Percentiles rank a stretch among this genome's conserved stretches.
Evolutionary conservation across 495 filamentous ascomycete species (phyloP).

Genomic region (Sporormia fimetaria): DNA sequence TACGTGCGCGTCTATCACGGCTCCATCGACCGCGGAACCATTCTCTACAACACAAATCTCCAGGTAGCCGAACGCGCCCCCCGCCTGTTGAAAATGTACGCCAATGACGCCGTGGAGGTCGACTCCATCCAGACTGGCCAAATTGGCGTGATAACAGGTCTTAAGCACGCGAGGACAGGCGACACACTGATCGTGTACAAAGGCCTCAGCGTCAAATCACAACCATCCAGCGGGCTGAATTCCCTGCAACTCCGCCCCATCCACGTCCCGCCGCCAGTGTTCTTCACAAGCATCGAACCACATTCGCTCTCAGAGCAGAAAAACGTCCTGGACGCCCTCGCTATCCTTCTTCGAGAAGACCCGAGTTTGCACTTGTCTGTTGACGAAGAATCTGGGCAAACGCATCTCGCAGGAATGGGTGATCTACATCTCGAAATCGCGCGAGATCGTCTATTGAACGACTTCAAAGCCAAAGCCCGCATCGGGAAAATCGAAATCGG

Average conservation of each 20-base stretch:
- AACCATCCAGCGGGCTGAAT: slow-evolving; percentile 56
- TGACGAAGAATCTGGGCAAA: slow-evolving; percentile 88
- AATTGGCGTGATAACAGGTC: slow-evolving; percentile 88
- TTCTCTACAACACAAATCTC: slow-evolving; percentile 81
- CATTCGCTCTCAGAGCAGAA: slow-evolving; percentile 68
- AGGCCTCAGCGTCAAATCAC: slow-evolving; percentile 45
- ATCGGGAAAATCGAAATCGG: slow-evolving; percentile 95
- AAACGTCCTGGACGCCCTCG: slow-evolving; percentile 60
- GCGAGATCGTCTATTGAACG: slow-evolving; percentile 70
- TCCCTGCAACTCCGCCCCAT: slow-evolving; percentile 79
- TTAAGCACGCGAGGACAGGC: slow-evolving; percentile 83
- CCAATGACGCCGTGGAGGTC: slow-evolving; percentile 75
- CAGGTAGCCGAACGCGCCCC: slow-evolving; percentile 70
- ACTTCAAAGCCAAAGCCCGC: slow-evolving; percentile 77
- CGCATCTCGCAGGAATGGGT: slow-evolving; percentile 90
- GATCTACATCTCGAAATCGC: slow-evolving; percentile 97
- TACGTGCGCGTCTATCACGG: slow-evolving; percentile 92
- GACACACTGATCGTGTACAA: slow-evolving; percentile 77
- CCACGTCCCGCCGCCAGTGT: slow-evolving; percentile 83
- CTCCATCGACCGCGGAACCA: slow-evolving; percentile 54
- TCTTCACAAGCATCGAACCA: slow-evolving; percentile 88
- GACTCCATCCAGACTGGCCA: slow-evolving; percentile 70
- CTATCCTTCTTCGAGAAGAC: slow-evolving; percentile 76
- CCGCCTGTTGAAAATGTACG: slow-evolving; percentile 82
- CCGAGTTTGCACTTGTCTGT: slow-evolving; percentile 77